Base-by-base conservation (phyloP, 768 basidiomycete genomes). In the Suillus tomentosus region DNA sequence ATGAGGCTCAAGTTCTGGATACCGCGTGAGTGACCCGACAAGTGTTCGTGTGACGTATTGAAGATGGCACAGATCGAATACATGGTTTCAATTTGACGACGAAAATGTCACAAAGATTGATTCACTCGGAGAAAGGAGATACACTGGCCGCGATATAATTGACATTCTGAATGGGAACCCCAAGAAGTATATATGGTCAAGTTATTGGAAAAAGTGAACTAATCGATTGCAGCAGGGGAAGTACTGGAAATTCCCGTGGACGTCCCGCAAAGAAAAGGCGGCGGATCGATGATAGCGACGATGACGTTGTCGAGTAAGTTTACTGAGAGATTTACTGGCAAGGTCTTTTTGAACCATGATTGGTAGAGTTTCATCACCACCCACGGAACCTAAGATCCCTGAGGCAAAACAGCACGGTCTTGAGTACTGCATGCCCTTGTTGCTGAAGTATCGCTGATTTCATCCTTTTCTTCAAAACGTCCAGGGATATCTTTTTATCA, bases 31-130 rank as follows among this genome's bases (percentile, higher is more conserved):
- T 78, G 34, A 22, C 15, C 37, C 24, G 15, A 9, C 15, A 2
- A 19, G 39, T 73, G 50, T 22, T 66, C 66, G 57, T 17, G 17
- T 54, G 31, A 42, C 15, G 51, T 57, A 24, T 24, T 48, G 61
- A 36, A 9, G n/a, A 55, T 56, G 53, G 51, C 37, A 42, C 64
- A 94, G 91, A 59, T 82, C 81, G 56, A 75, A 82, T 47, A 81
- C 88, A 19, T 99, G 96, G 96, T 96, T 88, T 72, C 87, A 90
- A 65, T 99, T 94, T 77, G 95, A 96, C 69, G 96, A 99, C 71
- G 96, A 98, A 73, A 76, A 77, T 5, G 93, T 96, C 5, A 87
- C 87, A 0, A 84, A 81, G 68, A 85, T 89, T 62, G 79, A 84
- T 57, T 76, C 80, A 34, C 78, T 88, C 4, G 83, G 83, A 36